Evolutionary conservation across 2,329 filamentous ascomycete species (phyloP), one percentile per base, ranked within the genome.

Genomic region (Ascochyta lentis): DNA sequence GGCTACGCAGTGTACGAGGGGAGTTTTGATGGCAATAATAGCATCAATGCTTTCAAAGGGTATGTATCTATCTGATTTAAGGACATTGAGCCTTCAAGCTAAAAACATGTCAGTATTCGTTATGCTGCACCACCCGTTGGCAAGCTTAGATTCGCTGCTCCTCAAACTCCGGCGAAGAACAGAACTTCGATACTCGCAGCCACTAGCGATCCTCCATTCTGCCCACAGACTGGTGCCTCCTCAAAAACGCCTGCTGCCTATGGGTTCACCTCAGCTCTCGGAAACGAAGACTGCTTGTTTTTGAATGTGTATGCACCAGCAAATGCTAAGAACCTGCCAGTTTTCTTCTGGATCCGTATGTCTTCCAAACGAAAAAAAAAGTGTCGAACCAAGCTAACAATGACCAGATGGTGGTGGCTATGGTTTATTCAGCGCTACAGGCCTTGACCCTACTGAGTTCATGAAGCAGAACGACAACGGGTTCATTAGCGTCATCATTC

Each of bases 401-500:
- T 10, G 49, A 67, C 1, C 59, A 77, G 72, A 79, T 72, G 76
- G 76, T 16, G 76, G 76, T 46, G 75, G 73, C 2, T 78, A 78
- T 54, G 73, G 66, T 9, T 56, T 73, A 5, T 73, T 72, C 55
- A 68, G 65, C 33, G 63, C 68, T 10, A 60, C 59, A 7, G 68
- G 67, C 31, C 63, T 73, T 22, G 64, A 74, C 48, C 68, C 70
- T 1, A 69, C 65, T 19, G 67, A 72, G 33, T 66, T 73, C 43
- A 69, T 73, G 64, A 58, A 56, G 26, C 66, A 77, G n/a, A 85
- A 84, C 41, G 69, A 72, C 33, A 74, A 74, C 24, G 64, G 78
- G 69, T 59, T 87, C 43, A 74, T 88, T 13, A 79, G 84, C 49
- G 84, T 87, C 44, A 83, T 83, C 63, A 86, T 87, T 69, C 86